phyloP scores from a whole-genome alignment of 768 basidiomycete genomes.

The Mycena floridula region DNA sequence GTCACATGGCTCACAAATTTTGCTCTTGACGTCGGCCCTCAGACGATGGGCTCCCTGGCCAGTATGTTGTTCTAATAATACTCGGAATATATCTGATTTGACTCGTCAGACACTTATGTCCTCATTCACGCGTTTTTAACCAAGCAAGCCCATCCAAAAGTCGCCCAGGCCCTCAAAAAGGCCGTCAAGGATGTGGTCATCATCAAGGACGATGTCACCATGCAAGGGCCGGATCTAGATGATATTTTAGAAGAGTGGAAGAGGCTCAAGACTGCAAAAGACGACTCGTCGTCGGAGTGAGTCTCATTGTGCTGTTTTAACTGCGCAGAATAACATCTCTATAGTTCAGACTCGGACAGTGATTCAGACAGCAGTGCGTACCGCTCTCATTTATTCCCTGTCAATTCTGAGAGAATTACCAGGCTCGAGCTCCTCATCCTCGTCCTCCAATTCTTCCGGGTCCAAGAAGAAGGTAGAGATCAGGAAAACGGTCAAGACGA shows the following conservation, averaged over 20 bases:
- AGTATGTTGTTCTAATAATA: slow-evolving; percentile 1
- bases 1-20: no score
- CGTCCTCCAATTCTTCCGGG: slow-evolving; percentile 8
- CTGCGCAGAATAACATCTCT: no score
- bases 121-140: slow-evolving; percentile 70
- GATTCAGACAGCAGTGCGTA: no score
- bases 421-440: slow-evolving; percentile 17
- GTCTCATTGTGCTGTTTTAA: no score
- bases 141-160: slow-evolving; percentile 60
- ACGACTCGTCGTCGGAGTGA: slow-evolving; percentile 8
- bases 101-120: slow-evolving; percentile 59
- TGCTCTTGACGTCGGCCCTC: no score
- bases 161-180: slow-evolving; percentile 68
- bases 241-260: slow-evolving; percentile 67
- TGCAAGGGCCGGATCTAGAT: slow-evolving; percentile 51
- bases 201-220: slow-evolving; percentile 46
- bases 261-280: slow-evolving; percentile 19
- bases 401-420: no score
- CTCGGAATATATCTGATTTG: not conserved
- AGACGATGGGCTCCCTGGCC: not conserved
- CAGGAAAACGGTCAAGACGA: no score
- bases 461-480: no score
- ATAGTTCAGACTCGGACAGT: no score
- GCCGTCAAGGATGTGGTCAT: slow-evolving; percentile 59
- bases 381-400: no score